Evolutionary conservation across 108 stramenopile species (phyloP).

Genomic region (Cyclotella choctawhatcheeana): DNA sequence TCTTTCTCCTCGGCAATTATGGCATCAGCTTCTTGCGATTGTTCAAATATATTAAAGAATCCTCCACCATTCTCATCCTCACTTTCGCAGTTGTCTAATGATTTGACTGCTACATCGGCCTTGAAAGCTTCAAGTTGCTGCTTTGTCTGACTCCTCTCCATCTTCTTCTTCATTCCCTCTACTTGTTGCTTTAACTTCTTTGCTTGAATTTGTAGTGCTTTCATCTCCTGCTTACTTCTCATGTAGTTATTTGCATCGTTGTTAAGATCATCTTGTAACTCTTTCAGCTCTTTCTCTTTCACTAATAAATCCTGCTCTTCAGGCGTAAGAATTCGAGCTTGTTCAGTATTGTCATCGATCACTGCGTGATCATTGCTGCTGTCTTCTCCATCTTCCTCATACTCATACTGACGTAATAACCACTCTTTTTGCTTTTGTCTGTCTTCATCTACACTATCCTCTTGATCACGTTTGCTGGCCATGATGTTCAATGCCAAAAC

Average conservation of each 20-base stretch:
- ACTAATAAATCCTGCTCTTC: constrained; percentile 32
- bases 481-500: background rate
- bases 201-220: constrained; percentile 52
- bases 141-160: constrained; percentile 41
- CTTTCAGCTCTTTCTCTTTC: constrained; percentile 42
- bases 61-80: constrained; percentile 14
- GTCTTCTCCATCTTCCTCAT: constrained; percentile 52
- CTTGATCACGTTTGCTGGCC: background rate
- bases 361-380: constrained; percentile 3
- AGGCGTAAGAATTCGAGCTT: background rate
- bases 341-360: background rate
- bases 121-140: constrained; percentile 30
- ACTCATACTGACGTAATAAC: constrained; percentile 63
- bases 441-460: background rate
- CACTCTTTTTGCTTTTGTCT: constrained; percentile 40
- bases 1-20: constrained; percentile 29
- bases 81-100: background rate
- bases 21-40: constrained; percentile 25
- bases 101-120: constrained; percentile 17
- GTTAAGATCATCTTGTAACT: constrained; percentile 55
- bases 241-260: constrained; percentile 83
- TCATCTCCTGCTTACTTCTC: constrained; percentile 73
- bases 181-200: constrained; percentile 58
- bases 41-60: constrained; percentile 32
- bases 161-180: constrained; percentile 36